Evolutionary conservation across 306 rosid genomes (phyloP).

Genomic region (Pterocarpus santalinus): DNA sequence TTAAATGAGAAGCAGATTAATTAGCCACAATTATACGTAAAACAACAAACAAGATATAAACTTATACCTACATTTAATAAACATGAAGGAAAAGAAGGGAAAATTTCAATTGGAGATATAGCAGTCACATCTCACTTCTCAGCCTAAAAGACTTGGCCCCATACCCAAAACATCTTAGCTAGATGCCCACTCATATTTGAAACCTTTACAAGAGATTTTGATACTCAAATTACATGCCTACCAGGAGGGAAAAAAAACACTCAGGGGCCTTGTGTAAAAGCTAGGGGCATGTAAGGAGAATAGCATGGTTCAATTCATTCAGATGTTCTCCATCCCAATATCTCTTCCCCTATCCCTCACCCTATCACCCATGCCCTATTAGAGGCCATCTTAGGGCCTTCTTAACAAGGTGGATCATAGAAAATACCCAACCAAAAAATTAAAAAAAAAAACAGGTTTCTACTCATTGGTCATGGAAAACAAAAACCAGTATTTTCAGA

Average conservation of each 20-base stretch:
- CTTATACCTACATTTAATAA: constrained; percentile 18
- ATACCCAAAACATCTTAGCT: constrained; percentile 32
- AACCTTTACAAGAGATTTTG: constrained; percentile 15
- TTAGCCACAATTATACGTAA: constrained; percentile 37
- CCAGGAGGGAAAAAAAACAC: not conserved
- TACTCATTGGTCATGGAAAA: not conserved
- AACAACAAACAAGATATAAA: constrained; percentile 13
- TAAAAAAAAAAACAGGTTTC: too few relatives aligned
- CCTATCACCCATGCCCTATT: not conserved
- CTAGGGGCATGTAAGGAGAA: not conserved
- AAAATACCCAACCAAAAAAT: not conserved
- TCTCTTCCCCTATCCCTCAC: not conserved
- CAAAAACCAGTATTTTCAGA: not conserved
- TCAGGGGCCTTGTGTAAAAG: not conserved
- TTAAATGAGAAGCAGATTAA: constrained; percentile 47
- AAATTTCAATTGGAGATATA: constrained; percentile 4
- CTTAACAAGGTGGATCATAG: not conserved
- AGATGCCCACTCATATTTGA: constrained; percentile 1
- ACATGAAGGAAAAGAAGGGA: not conserved
- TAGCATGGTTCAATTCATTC: not conserved
- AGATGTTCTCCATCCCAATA: not conserved
- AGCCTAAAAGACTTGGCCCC: constrained; percentile 17
- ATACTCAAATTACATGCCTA: constrained; percentile 1
- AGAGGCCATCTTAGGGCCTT: not conserved
- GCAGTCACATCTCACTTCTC: constrained; percentile 3